These are phyloP conservation scores for Leccinellum albellum DNA, from an alignment of 768 basidiomycete genomes.

Conservation along the genomic window DNA sequence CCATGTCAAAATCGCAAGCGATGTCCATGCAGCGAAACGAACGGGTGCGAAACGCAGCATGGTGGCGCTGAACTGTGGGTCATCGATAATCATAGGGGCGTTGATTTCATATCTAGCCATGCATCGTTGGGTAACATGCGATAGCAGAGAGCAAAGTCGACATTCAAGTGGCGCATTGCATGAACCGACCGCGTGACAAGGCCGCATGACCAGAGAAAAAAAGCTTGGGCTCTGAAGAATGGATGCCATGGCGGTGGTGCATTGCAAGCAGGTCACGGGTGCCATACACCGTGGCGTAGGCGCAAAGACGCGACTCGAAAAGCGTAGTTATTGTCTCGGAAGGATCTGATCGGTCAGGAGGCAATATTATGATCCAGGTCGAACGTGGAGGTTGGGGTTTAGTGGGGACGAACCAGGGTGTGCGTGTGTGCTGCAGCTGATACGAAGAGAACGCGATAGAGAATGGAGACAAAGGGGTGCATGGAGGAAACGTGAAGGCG, in stretches of 20 bases:
- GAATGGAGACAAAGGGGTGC: slow-evolving; percentile 17
- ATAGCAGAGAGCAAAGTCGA: slow-evolving; percentile 9
- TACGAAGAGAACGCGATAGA: slow-evolving; percentile 13
- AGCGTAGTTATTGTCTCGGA: not conserved
- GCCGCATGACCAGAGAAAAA: not conserved
- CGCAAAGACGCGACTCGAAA: not conserved
- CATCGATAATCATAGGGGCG: slow-evolving; percentile 26
- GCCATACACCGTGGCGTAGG: slow-evolving; percentile 6
- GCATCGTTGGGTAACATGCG: slow-evolving; percentile 18
- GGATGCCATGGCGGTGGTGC: slow-evolving; percentile 8
- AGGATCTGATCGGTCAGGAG: slow-evolving; percentile 17
- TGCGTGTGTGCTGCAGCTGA: slow-evolving; percentile 11
- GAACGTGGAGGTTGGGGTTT: slow-evolving; percentile 4
- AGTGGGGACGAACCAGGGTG: slow-evolving; percentile 10
- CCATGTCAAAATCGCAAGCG: not conserved
- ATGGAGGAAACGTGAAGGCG: slow-evolving; percentile 21
- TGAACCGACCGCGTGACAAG: slow-evolving; percentile 7
- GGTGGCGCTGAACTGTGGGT: not conserved
- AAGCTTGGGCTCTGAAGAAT: slow-evolving; percentile 10
- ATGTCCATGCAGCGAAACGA: slow-evolving; percentile 3
- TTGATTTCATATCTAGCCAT: slow-evolving; percentile 28
- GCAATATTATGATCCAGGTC: not conserved
- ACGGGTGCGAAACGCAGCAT: slow-evolving; percentile 8
- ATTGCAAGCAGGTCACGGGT: slow-evolving; percentile 10
- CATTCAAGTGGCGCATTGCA: slow-evolving; percentile 7